Evolutionary conservation across 2,329 filamentous ascomycete species (phyloP).

Genomic region (Fusarium subtropicale): DNA sequence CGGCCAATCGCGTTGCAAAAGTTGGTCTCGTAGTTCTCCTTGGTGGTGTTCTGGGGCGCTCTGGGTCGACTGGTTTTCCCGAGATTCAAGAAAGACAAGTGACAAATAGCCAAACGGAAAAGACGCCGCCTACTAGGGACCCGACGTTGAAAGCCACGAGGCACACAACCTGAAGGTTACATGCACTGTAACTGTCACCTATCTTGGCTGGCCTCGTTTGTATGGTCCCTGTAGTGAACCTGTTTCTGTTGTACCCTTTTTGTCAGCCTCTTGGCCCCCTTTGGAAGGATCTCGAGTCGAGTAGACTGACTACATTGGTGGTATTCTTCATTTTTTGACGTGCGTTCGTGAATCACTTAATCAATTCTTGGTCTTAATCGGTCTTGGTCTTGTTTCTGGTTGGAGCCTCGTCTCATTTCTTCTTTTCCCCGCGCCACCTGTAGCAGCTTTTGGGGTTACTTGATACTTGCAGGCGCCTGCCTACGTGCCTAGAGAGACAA

Average conservation of each 20-base stretch:
- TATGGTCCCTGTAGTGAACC: neutral
- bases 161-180: neutral
- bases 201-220: conserved; percentile 32
- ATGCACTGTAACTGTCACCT: conserved; percentile 3
- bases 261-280: conserved; percentile 23
- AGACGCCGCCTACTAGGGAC: conserved; percentile 28
- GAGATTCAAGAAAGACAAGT: conserved; percentile 22
- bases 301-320: neutral
- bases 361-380: conserved; percentile 11
- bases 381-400: neutral
- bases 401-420: conserved; percentile 25
- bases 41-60: conserved; percentile 16
- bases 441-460: conserved; percentile 5
- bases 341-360: conserved; percentile 22
- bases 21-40: conserved; percentile 22
- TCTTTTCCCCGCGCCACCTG: conserved; percentile 34
- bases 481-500: neutral
- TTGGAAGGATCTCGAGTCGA: conserved; percentile 9
- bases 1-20: conserved; percentile 28
- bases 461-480: neutral
- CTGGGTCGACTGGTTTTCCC: conserved; percentile 20
- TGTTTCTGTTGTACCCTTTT: conserved; percentile 12
- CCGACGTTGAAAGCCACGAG: conserved; percentile 22
- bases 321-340: conserved; percentile 35
- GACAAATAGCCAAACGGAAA: conserved; percentile 37